phyloP scores from a whole-genome alignment of 2,329 filamentous ascomycete genomes.

The Diaporthe velutina region DNA sequence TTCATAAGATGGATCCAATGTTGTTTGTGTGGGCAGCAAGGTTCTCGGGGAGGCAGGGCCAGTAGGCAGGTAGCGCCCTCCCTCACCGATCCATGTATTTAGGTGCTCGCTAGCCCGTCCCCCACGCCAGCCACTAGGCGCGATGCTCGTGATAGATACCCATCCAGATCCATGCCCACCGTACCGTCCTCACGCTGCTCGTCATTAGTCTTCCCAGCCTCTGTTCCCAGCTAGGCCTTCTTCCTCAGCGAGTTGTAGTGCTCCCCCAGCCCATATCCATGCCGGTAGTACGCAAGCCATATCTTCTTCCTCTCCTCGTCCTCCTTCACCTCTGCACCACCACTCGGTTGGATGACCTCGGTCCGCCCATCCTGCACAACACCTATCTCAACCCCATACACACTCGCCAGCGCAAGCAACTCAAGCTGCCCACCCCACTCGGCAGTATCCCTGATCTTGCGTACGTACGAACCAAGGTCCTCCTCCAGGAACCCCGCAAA shows the following conservation, averaged over 20 bases:
- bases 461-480: conserved; percentile 78
- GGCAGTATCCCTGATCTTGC: conserved; percentile 85
- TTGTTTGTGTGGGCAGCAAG: conserved; percentile 7
- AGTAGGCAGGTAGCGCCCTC: background rate
- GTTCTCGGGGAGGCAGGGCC: background rate
- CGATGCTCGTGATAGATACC: background rate
- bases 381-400: conserved; percentile 83
- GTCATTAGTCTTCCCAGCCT: background rate
- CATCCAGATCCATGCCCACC: background rate
- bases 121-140: background rate
- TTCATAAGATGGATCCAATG: background rate
- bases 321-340: conserved; percentile 49
- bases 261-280: conserved; percentile 94
- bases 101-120: background rate
- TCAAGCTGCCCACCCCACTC: conserved; percentile 98
- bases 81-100: background rate
- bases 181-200: background rate
- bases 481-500: conserved; percentile 92
- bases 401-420: conserved; percentile 84
- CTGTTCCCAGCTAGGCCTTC: conserved; percentile 41
- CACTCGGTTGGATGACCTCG: conserved; percentile 76
- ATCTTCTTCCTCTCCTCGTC: conserved; percentile 69
- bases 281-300: conserved; percentile 95
- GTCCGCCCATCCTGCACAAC: conserved; percentile 88
- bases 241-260: conserved; percentile 92